Conservation (phyloP, 495 filamentous ascomycete species). For the Lepidopterella palustris region DNA sequence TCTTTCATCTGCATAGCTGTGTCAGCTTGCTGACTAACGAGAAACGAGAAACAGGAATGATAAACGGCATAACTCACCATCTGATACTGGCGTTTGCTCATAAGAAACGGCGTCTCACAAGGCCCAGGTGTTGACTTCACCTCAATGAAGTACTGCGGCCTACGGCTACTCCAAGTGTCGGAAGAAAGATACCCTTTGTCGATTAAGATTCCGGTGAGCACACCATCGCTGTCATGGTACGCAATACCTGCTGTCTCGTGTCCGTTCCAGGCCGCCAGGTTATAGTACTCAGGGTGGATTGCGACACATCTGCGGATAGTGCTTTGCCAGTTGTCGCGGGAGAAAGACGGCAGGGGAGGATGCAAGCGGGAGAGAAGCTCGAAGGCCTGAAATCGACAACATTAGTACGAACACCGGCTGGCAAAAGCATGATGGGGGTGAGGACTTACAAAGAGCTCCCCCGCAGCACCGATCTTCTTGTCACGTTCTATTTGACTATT, state of each 20-base stretch:
- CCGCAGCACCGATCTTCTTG: conserved; percentile 41
- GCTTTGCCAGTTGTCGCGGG: conserved; percentile 40
- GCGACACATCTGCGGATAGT: conserved; percentile 38
- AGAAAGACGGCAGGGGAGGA: conserved; percentile 29
- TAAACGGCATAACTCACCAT: background rate
- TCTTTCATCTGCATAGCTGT: background rate
- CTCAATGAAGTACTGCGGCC: conserved; percentile 42
- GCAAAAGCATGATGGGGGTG: background rate
- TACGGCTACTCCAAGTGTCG: conserved; percentile 22
- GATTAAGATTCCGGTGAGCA: conserved; percentile 36
- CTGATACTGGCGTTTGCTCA: background rate
- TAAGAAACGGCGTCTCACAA: conserved; percentile 37
- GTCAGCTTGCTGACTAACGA: background rate
- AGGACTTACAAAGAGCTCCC: conserved; percentile 46
- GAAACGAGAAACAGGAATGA: background rate
- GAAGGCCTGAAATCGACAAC: conserved; percentile 37
- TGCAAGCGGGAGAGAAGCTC: conserved; percentile 35
- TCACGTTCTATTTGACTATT: conserved; percentile 33
- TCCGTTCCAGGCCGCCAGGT: conserved; percentile 37
- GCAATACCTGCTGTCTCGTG: conserved; percentile 41
- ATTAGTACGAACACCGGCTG: background rate
- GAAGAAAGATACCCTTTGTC: conserved; percentile 32
- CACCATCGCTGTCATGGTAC: conserved; percentile 36
- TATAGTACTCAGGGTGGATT: conserved; percentile 35
- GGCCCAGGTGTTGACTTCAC: conserved; percentile 44